Base-by-base conservation (phyloP, 306 rosid genomes). In the Trichosanthes cucumerina region DNA sequence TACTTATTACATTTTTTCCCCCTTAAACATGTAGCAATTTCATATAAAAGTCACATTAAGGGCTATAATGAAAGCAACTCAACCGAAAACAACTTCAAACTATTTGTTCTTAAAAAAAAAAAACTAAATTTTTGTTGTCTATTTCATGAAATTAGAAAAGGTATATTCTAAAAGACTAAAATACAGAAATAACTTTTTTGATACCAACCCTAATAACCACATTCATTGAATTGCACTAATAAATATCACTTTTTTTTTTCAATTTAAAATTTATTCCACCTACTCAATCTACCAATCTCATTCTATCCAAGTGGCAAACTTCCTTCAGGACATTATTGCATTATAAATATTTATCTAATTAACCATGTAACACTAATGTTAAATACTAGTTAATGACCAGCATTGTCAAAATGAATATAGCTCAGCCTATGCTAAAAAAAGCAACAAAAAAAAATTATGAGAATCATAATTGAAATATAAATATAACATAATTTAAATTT, bases 31-130 rank as follows among this genome's bases (percentile, higher is more conserved):
- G 23, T 14, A 31, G 19, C 21, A 63, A 63, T 63, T 41, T 63
- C 23, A 63, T 7, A 7, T 31, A 63, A 63, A 63, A 31, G 70
- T 31, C 43, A 6, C 12, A 31, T 7, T 31, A 31, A 16, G 12
- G 70, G 70, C 43, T 28, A 63, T 63, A 15, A 24, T 63, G 70
- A 63, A 63, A 63, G 70, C 43, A 63, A 63, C 70, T 63, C 43
- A 1, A 54, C 3, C 3, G 24, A 53, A 53, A 53, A 53, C 58
- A 53, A 18, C 23, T 31, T 14, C n/a, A 62, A 62, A 58, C 21
- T 54, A n/a, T n/a, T 54, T 54, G 59, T n/a, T 54, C 0, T 54
- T 54, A 39, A 39, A 39, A 1, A 9, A 9, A 39, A 39, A 39
- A 39, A 39, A 8, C 6, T 39, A 39, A 50, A 14, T 14, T 14